A percentile compares a stretch with the other conserved stretches of the same genome.
These are phyloP conservation scores for Penicillium fuscoglaucum DNA, from an alignment of 2,329 filamentous ascomycete species.

Conservation along the genomic window DNA sequence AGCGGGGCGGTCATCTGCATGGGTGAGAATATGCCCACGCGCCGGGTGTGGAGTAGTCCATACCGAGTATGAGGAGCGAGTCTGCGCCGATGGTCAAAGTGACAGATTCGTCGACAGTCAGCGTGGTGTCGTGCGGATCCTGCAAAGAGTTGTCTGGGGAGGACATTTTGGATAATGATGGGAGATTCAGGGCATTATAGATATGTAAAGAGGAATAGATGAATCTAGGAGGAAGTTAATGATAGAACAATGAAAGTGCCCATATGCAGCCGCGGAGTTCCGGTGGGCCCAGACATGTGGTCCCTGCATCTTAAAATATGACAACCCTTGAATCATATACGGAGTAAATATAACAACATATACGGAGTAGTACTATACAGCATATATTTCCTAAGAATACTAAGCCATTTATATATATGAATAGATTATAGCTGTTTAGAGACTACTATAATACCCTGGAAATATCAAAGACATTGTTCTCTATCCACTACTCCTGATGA, in stretches of 20 bases:
- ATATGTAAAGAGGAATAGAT: constrained; percentile 4
- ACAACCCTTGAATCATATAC: no score
- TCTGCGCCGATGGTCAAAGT: constrained; percentile 62
- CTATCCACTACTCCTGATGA: constrained; percentile 27
- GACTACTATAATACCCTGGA: not conserved
- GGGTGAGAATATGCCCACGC: constrained; percentile 1
- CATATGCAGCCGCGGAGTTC: constrained; percentile 18
- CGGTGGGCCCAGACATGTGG: constrained; percentile 19
- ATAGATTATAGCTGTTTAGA: not conserved
- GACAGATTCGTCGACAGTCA: constrained; percentile 58
- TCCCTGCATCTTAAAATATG: constrained; percentile 12
- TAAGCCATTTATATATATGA: not conserved
- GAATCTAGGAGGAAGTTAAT: constrained; percentile 8
- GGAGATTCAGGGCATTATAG: constrained; percentile 14
- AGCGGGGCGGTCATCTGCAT: constrained; percentile 56
- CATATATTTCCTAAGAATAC: not conserved
- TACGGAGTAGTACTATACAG: no score
- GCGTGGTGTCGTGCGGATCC: constrained; percentile 45
- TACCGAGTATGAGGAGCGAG: constrained; percentile 60
- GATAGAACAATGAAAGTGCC: constrained; percentile 9
- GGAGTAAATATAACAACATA: no score
- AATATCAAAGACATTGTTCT: constrained; percentile 22
- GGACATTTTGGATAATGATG: constrained; percentile 23
- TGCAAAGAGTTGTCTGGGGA: constrained; percentile 29
- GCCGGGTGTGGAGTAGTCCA: constrained; percentile 13